Evolutionary conservation across 1,284 basidiomycete genomes (phyloP).

Genomic region (Boletus nobilissimus): DNA sequence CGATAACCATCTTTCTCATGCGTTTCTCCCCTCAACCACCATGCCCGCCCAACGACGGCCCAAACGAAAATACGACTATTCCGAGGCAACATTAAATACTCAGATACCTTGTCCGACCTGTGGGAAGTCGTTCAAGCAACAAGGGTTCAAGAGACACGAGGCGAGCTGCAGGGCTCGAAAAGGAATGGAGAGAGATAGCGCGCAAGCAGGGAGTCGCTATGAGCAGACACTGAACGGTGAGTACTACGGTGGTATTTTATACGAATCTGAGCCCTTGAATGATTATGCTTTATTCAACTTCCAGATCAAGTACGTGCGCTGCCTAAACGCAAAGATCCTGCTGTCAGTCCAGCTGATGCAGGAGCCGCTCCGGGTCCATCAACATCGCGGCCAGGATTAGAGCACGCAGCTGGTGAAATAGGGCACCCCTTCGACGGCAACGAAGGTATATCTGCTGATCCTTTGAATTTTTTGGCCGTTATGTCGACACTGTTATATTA

Average conservation of each 20-base stretch:
- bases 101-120: not conserved
- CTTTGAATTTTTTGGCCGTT: not conserved
- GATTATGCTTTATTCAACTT: not conserved
- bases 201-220: not conserved
- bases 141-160: not conserved
- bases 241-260: not conserved
- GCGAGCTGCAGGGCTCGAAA: not conserved
- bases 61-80: not conserved
- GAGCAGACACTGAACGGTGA: not conserved
- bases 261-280: too few species aligned
- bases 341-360: not conserved
- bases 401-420: not conserved
- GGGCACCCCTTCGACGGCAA: not conserved
- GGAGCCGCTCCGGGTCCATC: not conserved
- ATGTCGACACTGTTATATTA: not conserved
- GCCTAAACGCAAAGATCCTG: not conserved
- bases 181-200: not conserved
- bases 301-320: not conserved
- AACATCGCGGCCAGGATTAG: not conserved
- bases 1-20: not conserved
- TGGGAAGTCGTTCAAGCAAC: not conserved
- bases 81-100: not conserved
- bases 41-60: not conserved
- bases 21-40: not conserved
- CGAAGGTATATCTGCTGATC: not conserved